Conservation (phyloP, 73 alveolate species). For the Paramecium tetraurelia region DNA sequence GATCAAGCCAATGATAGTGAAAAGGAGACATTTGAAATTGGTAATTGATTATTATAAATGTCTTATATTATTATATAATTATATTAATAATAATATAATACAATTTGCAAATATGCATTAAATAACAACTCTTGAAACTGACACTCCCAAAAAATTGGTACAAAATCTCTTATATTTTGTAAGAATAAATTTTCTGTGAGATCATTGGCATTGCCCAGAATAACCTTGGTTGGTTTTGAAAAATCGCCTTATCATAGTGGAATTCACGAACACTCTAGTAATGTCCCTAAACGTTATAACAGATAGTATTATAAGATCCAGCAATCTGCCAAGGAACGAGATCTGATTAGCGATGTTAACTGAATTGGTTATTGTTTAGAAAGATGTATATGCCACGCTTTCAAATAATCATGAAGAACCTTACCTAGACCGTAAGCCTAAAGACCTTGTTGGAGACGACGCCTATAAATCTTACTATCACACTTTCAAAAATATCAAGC, state of each 20-base stretch:
- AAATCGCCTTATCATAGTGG: neutral
- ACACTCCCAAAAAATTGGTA: neutral
- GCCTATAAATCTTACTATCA: neutral
- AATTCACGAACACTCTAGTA: neutral
- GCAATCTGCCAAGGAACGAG: neutral
- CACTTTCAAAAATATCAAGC: neutral
- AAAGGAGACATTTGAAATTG: conserved; percentile 30
- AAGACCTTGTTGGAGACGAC: conserved; percentile 29
- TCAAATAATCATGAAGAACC: conserved; percentile 17
- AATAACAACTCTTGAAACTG: conserved; percentile 13
- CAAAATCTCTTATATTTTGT: neutral
- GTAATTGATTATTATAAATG: neutral
- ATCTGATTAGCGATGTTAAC: neutral
- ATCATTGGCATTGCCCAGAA: neutral
- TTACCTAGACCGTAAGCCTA: neutral
- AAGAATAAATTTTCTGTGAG: neutral
- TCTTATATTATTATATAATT: neutral
- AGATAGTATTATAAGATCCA: conserved; percentile 4
- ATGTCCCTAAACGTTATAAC: conserved; percentile 17
- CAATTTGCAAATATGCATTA: neutral
- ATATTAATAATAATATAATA: neutral
- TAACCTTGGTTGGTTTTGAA: neutral
- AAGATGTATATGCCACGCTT: neutral
- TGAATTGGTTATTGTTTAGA: neutral
- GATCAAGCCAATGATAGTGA: neutral